Evolutionary conservation across 495 filamentous ascomycete genomes (phyloP).

Genomic region (Xeromyces bisporus): DNA sequence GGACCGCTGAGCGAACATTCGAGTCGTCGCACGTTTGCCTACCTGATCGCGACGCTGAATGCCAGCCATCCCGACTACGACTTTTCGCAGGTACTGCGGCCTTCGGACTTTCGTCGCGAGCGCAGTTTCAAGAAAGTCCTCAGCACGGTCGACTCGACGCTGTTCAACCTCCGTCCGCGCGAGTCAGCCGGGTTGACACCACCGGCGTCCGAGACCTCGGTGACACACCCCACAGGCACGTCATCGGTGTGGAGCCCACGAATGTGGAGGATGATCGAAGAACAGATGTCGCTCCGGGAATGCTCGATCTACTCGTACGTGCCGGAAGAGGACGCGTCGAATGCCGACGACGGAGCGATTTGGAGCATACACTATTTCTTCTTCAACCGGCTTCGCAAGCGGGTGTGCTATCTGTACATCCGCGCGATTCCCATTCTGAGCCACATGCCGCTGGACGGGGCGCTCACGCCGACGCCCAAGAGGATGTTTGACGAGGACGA

Average conservation of each 20-base stretch:
- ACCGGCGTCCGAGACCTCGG: conserved; percentile 26
- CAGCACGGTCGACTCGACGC: conserved; percentile 65
- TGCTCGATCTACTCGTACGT: conserved; percentile 76
- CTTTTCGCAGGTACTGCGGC: conserved; percentile 78
- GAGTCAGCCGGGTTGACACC: conserved; percentile 29
- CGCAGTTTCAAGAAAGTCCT: conserved; percentile 57
- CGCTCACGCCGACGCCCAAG: conserved; percentile 27
- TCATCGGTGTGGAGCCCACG: conserved; percentile 53
- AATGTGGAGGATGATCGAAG: conserved; percentile 81
- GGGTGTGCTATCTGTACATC: conserved; percentile 89
- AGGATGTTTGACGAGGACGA: conserved; percentile 32
- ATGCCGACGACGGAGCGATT: conserved; percentile 77
- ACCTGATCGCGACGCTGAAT: conserved; percentile 94
- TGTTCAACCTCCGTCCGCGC: conserved; percentile 66
- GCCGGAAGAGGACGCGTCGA: conserved; percentile 71
- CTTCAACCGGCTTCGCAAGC: conserved; percentile 81
- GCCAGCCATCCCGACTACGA: conserved; percentile 95
- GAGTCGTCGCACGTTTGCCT: conserved; percentile 82
- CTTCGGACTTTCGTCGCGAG: conserved; percentile 74
- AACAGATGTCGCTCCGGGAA: conserved; percentile 75
- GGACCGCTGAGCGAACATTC: conserved; percentile 72
- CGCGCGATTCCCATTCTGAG: conserved; percentile 70
- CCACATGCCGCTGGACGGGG: conserved; percentile 37
- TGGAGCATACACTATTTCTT: conserved; percentile 97
- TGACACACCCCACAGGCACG: conserved; percentile 23